phyloP scores from a whole-genome alignment of 1,284 basidiomycete genomes.

The Sanghuangporus sanghuang region DNA sequence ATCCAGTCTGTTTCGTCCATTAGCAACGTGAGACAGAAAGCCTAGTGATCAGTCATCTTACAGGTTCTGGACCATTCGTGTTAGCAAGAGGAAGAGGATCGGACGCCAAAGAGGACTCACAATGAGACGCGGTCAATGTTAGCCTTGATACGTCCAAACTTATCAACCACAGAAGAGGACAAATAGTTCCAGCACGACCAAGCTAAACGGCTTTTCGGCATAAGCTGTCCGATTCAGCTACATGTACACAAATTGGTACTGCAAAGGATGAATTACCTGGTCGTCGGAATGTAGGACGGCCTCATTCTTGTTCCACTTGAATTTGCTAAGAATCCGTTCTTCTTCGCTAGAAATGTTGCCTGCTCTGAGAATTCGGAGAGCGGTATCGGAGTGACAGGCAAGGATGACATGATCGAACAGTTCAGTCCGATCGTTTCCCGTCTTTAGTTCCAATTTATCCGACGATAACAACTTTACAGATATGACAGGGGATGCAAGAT shows the following conservation, averaged over 20 bases:
- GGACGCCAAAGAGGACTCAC: constrained; percentile 35
- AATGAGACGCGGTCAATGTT: constrained; percentile 60
- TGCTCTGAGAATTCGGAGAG: constrained; percentile 50
- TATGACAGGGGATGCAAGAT: constrained; percentile 54
- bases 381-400: constrained; percentile 71
- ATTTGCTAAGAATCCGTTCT: constrained; percentile 49
- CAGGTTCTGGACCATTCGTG: constrained; percentile 34
- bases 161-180: constrained; percentile 41
- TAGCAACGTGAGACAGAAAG: constrained; percentile 14
- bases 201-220: constrained; percentile 54
- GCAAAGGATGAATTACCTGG: constrained; percentile 31
- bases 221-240: constrained; percentile 41
- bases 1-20: constrained; percentile 52
- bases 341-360: constrained; percentile 50
- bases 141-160: constrained; percentile 34
- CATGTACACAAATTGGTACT: neutral
- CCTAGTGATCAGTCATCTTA: constrained; percentile 21
- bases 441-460: constrained; percentile 37
- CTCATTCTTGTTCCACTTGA: constrained; percentile 68
- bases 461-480: constrained; percentile 29
- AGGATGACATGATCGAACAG: constrained; percentile 74
- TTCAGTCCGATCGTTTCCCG: constrained; percentile 35
- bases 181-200: constrained; percentile 80
- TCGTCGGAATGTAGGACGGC: constrained; percentile 68
- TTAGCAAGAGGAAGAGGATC: constrained; percentile 3